Conservation (phyloP, 2,329 filamentous ascomycete genomes). For the Chrysoporthe austroafricana region DNA sequence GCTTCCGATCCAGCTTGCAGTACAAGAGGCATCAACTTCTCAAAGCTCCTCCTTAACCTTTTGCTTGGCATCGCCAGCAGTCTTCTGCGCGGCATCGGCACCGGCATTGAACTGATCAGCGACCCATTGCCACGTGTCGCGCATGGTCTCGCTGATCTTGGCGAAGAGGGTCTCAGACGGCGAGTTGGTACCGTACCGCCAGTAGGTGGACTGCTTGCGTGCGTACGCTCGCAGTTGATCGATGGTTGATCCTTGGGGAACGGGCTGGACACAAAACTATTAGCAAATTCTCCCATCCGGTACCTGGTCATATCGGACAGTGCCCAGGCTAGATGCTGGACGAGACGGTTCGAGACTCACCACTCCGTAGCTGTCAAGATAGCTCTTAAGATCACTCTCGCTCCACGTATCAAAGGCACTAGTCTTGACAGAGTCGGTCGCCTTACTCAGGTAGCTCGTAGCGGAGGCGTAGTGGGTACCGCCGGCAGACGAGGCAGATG, state of each 20-base stretch:
- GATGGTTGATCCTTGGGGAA: constrained; percentile 68
- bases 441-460: constrained; percentile 70
- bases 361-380: constrained; percentile 79
- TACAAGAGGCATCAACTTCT: constrained; percentile 27
- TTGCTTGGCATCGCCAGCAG: constrained; percentile 45
- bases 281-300: constrained; percentile 22
- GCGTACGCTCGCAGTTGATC: constrained; percentile 74
- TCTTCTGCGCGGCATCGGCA: constrained; percentile 52
- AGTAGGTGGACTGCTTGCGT: constrained; percentile 75
- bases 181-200: constrained; percentile 72
- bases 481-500: constrained; percentile 61
- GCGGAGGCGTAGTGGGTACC: constrained; percentile 66
- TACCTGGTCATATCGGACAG: neutral
- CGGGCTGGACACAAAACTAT: constrained; percentile 39
- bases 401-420: constrained; percentile 74
- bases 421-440: constrained; percentile 68
- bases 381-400: constrained; percentile 73
- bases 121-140: constrained; percentile 56
- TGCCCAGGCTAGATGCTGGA: neutral
- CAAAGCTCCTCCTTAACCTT: constrained; percentile 55
- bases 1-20: neutral
- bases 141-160: constrained; percentile 58
- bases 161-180: constrained; percentile 69
- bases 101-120: constrained; percentile 53
- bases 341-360: constrained; percentile 39